A percentile compares a stretch with the other conserved stretches of the same genome.
Evolutionary conservation across 331 rosid species (phyloP).

Genomic region (Acacia concinna): DNA sequence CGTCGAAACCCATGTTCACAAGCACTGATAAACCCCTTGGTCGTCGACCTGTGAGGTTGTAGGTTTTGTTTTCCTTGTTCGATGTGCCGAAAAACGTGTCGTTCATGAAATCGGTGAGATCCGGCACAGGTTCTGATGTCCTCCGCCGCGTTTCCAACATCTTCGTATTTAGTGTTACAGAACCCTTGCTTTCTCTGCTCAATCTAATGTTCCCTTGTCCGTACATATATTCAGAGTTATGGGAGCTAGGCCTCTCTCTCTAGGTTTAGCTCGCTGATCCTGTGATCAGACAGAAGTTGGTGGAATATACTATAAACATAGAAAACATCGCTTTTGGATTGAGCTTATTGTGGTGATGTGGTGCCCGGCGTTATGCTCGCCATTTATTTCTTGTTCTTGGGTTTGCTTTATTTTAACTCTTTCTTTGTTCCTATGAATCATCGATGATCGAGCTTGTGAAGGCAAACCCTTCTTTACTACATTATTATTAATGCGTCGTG

Average conservation of each 20-base stretch:
- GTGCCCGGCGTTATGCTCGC: constrained; percentile 40
- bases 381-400: constrained; percentile 23
- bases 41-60: constrained; percentile 51
- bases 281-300: background rate
- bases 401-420: background rate
- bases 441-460: background rate
- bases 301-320: background rate
- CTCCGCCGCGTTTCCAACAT: constrained; percentile 26
- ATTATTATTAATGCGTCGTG: background rate
- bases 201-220: constrained; percentile 27
- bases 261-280: background rate
- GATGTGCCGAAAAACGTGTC: constrained; percentile 70
- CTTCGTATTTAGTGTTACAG: constrained; percentile 39
- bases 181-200: constrained; percentile 37
- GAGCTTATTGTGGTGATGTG: background rate
- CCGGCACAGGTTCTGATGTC: constrained; percentile 45
- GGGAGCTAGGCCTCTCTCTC: background rate
- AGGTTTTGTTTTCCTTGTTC: constrained; percentile 35
- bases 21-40: background rate
- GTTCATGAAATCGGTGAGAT: constrained; percentile 82
- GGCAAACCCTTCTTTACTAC: background rate
- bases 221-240: constrained; percentile 3
- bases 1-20: constrained; percentile 28
- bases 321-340: background rate
- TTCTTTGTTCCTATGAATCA: background rate